phyloP scores from a whole-genome alignment of 129 eudicot genomes.

The Scalesia atractyloides region DNA sequence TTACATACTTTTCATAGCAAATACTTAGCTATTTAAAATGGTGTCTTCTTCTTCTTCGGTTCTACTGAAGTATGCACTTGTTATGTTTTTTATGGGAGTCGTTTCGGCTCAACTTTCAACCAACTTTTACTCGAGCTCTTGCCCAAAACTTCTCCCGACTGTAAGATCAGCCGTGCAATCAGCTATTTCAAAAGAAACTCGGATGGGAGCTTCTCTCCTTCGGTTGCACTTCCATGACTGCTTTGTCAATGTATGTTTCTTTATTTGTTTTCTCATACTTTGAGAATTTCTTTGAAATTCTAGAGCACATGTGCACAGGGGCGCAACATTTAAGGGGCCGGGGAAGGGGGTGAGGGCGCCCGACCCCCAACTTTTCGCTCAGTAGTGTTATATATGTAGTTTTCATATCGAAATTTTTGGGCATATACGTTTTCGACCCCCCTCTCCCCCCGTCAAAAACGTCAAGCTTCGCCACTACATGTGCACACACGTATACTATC shows the following conservation, averaged over 20 bases:
- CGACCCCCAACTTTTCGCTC: no score
- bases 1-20: not conserved
- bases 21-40: slow-evolving; percentile 25
- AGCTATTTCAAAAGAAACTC: slow-evolving; percentile 62
- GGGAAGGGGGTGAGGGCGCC: no score
- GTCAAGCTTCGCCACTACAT: no score
- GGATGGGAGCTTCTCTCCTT: slow-evolving; percentile 92
- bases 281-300: not conserved
- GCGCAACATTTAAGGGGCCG: no score
- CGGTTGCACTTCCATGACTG: slow-evolving; percentile 89
- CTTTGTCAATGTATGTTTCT: slow-evolving; percentile 66
- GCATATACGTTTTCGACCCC: no score
- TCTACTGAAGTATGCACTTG: slow-evolving; percentile 31
- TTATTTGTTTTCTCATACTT: not conserved
- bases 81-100: slow-evolving; percentile 42
- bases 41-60: slow-evolving; percentile 23
- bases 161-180: slow-evolving; percentile 52
- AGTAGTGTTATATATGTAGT: no score
- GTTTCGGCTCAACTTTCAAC: slow-evolving; percentile 76
- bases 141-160: slow-evolving; percentile 58
- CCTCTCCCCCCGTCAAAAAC: no score
- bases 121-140: slow-evolving; percentile 55
- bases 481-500: no score
- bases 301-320: no score
- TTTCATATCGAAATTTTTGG: no score